Evolutionary conservation across 1,284 basidiomycete genomes (phyloP).

Genomic region (Apiotrichum akiyoshidainum): DNA sequence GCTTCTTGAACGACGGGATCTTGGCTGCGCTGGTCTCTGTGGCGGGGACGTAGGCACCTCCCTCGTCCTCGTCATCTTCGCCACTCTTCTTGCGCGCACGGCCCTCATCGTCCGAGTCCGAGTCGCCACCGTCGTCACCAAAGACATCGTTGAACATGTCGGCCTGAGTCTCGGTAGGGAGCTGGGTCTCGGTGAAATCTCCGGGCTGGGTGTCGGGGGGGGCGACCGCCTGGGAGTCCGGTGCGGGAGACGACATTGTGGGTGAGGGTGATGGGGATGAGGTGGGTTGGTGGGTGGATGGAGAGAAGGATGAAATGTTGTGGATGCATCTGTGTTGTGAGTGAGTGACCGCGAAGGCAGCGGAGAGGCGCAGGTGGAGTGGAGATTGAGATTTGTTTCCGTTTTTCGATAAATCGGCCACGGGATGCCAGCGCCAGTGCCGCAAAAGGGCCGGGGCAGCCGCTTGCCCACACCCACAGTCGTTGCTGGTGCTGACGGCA

Average conservation of each 20-base stretch:
- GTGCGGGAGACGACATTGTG: conserved; percentile 12
- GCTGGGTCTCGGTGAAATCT: neutral
- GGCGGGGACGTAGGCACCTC: conserved; percentile 61
- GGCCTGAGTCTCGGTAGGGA: conserved; percentile 4
- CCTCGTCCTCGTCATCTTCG: conserved; percentile 31
- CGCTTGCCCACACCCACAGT: too few relatives aligned
- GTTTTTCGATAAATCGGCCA: too few relatives aligned
- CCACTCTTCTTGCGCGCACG: neutral
- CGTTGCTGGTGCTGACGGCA: too few relatives aligned
- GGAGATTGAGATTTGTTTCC: neutral
- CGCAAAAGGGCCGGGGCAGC: too few relatives aligned
- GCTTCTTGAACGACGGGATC: conserved; percentile 50
- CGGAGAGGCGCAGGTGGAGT: too few relatives aligned
- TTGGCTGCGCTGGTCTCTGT: conserved; percentile 46
- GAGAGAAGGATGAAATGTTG: neutral
- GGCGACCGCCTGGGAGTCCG: neutral
- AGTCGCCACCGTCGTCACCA: conserved; percentile 59
- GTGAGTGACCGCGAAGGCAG: too few relatives aligned
- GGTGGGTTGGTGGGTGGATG: neutral
- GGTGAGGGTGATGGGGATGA: neutral
- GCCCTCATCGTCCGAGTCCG: conserved; percentile 69
- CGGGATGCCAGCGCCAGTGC: too few relatives aligned
- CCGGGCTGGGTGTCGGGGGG: neutral
- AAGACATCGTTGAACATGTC: conserved; percentile 55
- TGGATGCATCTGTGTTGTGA: neutral